Percentiles rank a stretch among this genome's conserved stretches.
These are phyloP conservation scores for Candida hungchunana DNA, from an alignment of 805 yeast species.

Conservation along the genomic window DNA sequence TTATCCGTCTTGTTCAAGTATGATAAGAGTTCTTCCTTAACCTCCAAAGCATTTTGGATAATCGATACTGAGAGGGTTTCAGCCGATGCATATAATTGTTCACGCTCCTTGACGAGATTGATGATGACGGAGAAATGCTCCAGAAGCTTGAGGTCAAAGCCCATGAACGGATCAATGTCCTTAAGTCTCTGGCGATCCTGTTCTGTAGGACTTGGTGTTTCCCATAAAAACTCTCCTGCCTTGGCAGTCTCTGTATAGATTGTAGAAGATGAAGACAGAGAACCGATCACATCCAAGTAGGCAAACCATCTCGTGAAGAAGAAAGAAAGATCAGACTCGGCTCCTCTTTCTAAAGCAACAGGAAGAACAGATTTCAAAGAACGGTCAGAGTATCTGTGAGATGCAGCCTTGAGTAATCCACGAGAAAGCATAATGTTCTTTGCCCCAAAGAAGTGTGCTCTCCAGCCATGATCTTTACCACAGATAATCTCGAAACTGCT, in stretches of 20 bases:
- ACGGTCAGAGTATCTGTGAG: constrained; percentile 1
- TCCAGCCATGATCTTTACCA: constrained; percentile 44
- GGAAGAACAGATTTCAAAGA: not conserved
- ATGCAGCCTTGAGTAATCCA: constrained; percentile 35
- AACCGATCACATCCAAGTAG: constrained; percentile 60
- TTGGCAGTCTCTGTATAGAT: constrained; percentile 27
- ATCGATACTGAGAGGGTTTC: constrained; percentile 6
- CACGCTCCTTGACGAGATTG: constrained; percentile 32
- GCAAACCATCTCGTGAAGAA: constrained; percentile 68
- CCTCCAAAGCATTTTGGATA: constrained; percentile 34
- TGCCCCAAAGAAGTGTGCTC: constrained; percentile 66
- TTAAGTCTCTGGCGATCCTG: constrained; percentile 25
- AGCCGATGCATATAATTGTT: constrained; percentile 16
- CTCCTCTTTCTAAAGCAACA: constrained; percentile 14
- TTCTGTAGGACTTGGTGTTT: constrained; percentile 10
- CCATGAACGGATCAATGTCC: constrained; percentile 58
- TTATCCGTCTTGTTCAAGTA: constrained; percentile 23
- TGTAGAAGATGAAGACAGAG: constrained; percentile 47
- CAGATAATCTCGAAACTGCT: constrained; percentile 52
- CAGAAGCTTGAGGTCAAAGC: constrained; percentile 60
- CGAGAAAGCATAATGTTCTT: constrained; percentile 56
- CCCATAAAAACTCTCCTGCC: constrained; percentile 23
- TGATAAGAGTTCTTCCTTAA: constrained; percentile 30
- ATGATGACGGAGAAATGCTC: constrained; percentile 53
- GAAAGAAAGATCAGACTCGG: constrained; percentile 31